Evolutionary conservation across 805 yeast species (phyloP).

Genomic region (Cyberlindnera samutprakarnensis): DNA sequence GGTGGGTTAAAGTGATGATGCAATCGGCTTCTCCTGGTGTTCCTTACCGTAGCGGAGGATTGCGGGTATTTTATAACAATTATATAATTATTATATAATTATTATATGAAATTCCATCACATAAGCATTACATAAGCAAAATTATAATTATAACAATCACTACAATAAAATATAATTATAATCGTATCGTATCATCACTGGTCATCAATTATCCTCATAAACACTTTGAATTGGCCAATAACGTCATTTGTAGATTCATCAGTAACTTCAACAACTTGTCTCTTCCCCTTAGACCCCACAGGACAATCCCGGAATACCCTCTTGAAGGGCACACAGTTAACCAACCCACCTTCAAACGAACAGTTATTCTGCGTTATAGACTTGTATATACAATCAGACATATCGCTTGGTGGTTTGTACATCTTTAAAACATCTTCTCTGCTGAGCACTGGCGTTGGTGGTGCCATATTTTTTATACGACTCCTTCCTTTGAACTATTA

Average conservation of each 20-base stretch:
- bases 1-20: too few species aligned
- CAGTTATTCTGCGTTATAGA: slow-evolving; percentile 41
- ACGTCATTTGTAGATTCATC: slow-evolving; percentile 25
- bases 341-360: slow-evolving; percentile 33
- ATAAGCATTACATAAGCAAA: too few species aligned
- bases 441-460: slow-evolving; percentile 39
- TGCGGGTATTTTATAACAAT: too few species aligned
- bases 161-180: too few species aligned
- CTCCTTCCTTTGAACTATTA: too few species aligned
- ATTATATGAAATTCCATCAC: too few species aligned
- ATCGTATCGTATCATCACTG: slow-evolving; percentile 1
- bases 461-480: slow-evolving; percentile 40
- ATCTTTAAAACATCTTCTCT: slow-evolving; percentile 27
- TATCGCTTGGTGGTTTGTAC: slow-evolving; percentile 14
- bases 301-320: slow-evolving; percentile 37
- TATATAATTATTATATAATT: too few species aligned
- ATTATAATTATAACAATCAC: too few species aligned
- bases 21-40: too few species aligned
- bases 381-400: slow-evolving; percentile 25
- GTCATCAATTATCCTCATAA: background rate
- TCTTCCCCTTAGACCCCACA: slow-evolving; percentile 14
- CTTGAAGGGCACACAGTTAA: slow-evolving; percentile 41
- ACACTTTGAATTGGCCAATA: too few species aligned
- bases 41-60: too few species aligned
- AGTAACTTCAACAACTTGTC: slow-evolving; percentile 31